phyloP scores from a whole-genome alignment of 164 flowering plant species.

The Annona cherimola region DNA sequence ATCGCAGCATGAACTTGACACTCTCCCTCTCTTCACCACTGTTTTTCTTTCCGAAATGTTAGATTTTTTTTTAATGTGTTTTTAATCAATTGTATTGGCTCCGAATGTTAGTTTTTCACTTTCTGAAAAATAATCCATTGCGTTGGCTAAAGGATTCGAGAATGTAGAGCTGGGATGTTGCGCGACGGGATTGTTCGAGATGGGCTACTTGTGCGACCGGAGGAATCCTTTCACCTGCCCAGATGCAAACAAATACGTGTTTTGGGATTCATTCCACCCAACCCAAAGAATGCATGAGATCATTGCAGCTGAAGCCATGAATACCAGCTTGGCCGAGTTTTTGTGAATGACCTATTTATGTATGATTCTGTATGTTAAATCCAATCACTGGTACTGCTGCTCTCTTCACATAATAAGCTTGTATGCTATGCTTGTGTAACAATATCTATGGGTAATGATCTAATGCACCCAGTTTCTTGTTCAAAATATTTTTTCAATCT shows the following conservation, averaged over 20 bases:
- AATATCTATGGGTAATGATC: too few species aligned
- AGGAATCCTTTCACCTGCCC: conserved; percentile 28
- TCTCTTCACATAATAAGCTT: neutral
- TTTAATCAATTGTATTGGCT: neutral
- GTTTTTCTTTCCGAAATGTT: too few species aligned
- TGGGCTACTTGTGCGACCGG: conserved; percentile 28
- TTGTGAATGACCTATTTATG: conserved; percentile 9
- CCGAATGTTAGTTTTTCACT: neutral
- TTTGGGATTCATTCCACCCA: conserved; percentile 49
- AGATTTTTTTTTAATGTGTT: neutral
- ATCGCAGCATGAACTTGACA: too few species aligned
- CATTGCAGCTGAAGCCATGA: conserved; percentile 34
- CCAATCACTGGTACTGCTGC: neutral
- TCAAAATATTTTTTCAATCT: too few species aligned
- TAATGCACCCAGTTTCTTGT: too few species aligned
- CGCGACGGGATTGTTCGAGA: conserved; percentile 38
- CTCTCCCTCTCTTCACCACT: too few species aligned
- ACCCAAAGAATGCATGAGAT: conserved; percentile 33
- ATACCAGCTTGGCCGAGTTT: conserved; percentile 27
- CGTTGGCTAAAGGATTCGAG: conserved; percentile 26
- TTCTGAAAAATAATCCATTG: neutral
- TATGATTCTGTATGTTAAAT: neutral
- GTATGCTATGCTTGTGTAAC: neutral
- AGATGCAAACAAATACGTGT: conserved; percentile 33
- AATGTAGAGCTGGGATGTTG: conserved; percentile 28